Evolutionary conservation across 345 rosid genomes (phyloP).

Genomic region (Citrus sp.): DNA sequence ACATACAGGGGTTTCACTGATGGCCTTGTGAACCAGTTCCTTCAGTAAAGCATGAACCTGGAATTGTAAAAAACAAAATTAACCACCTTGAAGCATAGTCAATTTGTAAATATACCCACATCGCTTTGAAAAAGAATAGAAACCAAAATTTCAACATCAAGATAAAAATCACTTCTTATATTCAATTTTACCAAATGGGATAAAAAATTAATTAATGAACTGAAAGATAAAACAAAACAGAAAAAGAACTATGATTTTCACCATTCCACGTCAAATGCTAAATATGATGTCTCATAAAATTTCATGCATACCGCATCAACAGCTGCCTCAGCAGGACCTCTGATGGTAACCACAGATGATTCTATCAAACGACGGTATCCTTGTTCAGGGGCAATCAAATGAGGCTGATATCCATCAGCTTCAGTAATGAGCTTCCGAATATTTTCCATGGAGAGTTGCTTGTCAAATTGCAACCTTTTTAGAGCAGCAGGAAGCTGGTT

Average conservation of each 20-base stretch:
- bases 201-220: background rate
- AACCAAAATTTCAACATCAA: background rate
- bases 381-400: slow-evolving; percentile 98
- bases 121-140: background rate
- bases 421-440: slow-evolving; percentile 94
- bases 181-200: background rate
- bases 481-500: slow-evolving; percentile 99
- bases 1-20: slow-evolving; percentile 80
- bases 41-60: slow-evolving; percentile 92
- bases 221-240: background rate
- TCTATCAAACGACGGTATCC: slow-evolving; percentile 99
- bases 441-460: slow-evolving; percentile 96
- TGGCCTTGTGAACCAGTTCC: slow-evolving; percentile 95
- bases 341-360: slow-evolving; percentile 75
- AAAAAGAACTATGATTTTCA: background rate
- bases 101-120: background rate
- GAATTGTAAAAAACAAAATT: slow-evolving; percentile 13
- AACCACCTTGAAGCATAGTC: background rate
- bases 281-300: background rate
- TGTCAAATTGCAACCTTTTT: slow-evolving; percentile 97
- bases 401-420: slow-evolving; percentile 99
- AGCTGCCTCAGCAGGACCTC: slow-evolving; percentile 99
- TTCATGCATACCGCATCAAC: slow-evolving; percentile 85
- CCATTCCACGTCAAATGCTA: background rate
- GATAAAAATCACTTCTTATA: background rate